Conservation (phyloP, 495 filamentous ascomycete species). For the Penicillium angulare region DNA sequence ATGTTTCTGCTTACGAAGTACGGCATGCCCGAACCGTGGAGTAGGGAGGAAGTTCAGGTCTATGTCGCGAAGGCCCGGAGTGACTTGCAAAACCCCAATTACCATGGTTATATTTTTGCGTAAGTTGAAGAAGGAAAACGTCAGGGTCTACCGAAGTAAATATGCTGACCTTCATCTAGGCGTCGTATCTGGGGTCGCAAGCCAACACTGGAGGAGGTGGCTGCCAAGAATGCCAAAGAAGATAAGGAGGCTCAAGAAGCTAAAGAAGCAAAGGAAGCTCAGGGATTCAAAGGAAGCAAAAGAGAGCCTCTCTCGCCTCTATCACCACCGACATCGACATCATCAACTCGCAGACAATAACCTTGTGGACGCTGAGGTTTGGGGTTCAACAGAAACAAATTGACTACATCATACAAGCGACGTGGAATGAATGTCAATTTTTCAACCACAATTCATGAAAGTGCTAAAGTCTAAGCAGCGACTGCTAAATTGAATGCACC, state of each 20-base stretch:
- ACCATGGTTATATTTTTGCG: constrained; percentile 18
- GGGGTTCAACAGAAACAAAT: too few relatives aligned
- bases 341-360: background rate
- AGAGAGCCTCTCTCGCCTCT: background rate
- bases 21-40: background rate
- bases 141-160: background rate
- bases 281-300: background rate
- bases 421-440: too few relatives aligned
- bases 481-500: too few relatives aligned
- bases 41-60: constrained; percentile 20
- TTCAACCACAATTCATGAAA: too few relatives aligned
- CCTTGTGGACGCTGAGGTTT: too few relatives aligned
- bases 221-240: background rate
- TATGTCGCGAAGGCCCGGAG: constrained; percentile 19
- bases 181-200: constrained; percentile 7
- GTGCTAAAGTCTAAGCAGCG: too few relatives aligned
- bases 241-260: background rate
- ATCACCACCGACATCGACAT: too few relatives aligned
- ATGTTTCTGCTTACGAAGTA: constrained; percentile 3
- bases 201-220: background rate
- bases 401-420: too few relatives aligned
- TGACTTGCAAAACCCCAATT: constrained; percentile 22
- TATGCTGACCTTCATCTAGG: background rate
- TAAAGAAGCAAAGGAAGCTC: too few relatives aligned
- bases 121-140: background rate